Base-by-base conservation (phyloP, 2,329 filamentous ascomycete genomes). In the Neonectria sp. region DNA sequence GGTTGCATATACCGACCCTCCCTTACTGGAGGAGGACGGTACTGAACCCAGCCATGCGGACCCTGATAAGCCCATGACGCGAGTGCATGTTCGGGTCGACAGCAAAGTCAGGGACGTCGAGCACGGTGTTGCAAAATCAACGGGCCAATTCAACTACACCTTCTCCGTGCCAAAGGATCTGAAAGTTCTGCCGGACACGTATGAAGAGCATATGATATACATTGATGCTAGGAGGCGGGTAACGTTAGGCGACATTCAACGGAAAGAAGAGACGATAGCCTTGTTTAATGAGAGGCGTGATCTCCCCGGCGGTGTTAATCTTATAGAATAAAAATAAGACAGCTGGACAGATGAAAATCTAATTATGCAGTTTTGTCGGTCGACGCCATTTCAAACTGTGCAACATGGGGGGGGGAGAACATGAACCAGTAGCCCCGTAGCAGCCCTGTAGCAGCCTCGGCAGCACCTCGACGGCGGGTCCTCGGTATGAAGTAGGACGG, bases 101-200 rank as follows among this genome's bases (percentile, higher is more conserved):
- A 77, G 75, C 29, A 78, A 77, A 55, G 76, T 78, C 3, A 68
- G 76, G 12, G 76, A 77, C 33, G 75, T 78, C 15, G 76, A 78
- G 48, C 76, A 78, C 40, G 76, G 76, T 12, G 69, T 74, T 27
- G 74, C 75, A 8, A 78, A 76, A 12, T 55, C 75, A 0, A 78
- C 76, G 8, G 76, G 76, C 1, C 75, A 77, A 40, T 78, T 78
- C 62, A 78, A 78, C 62, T 78, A 78, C 31, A 78, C 76, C 1
- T 78, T 78, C 33, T 75, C 73, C 1, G 76, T 78, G 3, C 73
- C 75, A 2, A 78, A 75, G 57, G 46, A 76, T 2, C 29, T 78
- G 0, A 75, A 75, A 55, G 75, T 78, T 13, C 57, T 78, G 45
- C 76, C 76, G 2, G 68, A 77, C 48, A 77, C 75, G 1, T 78